A percentile compares a stretch with the other conserved stretches of the same genome.
phyloP scores from a whole-genome alignment of 352 stramenopile species.

The Pythium rhizo-oryzae region DNA sequence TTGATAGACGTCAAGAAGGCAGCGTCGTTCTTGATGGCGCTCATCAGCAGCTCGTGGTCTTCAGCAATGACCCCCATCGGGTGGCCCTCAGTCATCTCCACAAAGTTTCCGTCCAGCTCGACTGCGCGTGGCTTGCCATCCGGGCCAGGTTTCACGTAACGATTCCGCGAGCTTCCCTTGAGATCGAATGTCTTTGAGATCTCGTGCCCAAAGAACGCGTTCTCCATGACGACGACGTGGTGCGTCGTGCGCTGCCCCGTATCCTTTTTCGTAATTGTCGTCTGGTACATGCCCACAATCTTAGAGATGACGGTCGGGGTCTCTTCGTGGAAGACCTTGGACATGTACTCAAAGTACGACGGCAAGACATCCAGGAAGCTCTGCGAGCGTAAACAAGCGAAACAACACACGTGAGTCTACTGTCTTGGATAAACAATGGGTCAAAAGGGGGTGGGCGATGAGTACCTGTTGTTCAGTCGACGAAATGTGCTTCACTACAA shows the following conservation, averaged over 20 bases:
- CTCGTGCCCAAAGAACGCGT: constrained; percentile 96
- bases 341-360: constrained; percentile 98
- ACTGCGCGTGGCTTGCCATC: constrained; percentile 43
- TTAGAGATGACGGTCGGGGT: constrained; percentile 95
- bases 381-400: constrained; percentile 38
- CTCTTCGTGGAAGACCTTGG: constrained; percentile 96
- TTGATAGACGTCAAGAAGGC: constrained; percentile 98
- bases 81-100: constrained; percentile 80
- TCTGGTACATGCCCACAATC: constrained; percentile 98
- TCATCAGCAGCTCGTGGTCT: constrained; percentile 69
- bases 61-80: constrained; percentile 73
- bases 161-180: constrained; percentile 96
- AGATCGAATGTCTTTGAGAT: constrained; percentile 97
- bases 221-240: constrained; percentile 96
- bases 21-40: constrained; percentile 97
- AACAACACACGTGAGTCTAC: not conserved
- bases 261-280: constrained; percentile 94
- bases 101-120: constrained; percentile 86
- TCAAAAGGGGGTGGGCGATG: too few relatives aligned
- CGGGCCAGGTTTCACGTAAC: constrained; percentile 75
- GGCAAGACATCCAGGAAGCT: constrained; percentile 81
- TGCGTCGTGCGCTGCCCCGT: constrained; percentile 87
- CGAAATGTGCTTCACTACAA: constrained; percentile 99
- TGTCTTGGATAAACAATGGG: too few relatives aligned
- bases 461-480: constrained; percentile 97